Evolutionary conservation across 2,329 filamentous ascomycete species (phyloP).

Genomic region (Graphiopsis chlorocephala): DNA sequence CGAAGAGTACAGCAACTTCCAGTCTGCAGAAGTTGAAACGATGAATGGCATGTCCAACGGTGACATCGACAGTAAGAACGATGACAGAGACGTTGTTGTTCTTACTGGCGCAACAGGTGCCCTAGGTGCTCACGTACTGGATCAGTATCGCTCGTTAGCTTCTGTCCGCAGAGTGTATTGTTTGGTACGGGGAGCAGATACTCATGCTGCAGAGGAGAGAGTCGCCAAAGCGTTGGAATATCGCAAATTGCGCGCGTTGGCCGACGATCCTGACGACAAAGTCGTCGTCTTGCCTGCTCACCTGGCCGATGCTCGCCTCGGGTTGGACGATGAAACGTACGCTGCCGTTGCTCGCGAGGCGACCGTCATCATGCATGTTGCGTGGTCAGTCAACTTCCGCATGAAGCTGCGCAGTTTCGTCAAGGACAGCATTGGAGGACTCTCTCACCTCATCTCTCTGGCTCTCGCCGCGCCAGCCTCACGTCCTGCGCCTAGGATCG

Average conservation of each 20-base stretch:
- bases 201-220: slow-evolving; percentile 43
- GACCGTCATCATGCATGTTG: slow-evolving; percentile 59
- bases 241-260: slow-evolving; percentile 31
- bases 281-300: slow-evolving; percentile 49
- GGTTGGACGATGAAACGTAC: slow-evolving; percentile 45
- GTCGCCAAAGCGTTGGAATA: slow-evolving; percentile 46
- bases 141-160: slow-evolving; percentile 40
- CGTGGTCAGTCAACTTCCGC: slow-evolving; percentile 65
- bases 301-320: slow-evolving; percentile 49
- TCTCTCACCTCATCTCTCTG: slow-evolving; percentile 50
- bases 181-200: slow-evolving; percentile 51
- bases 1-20: slow-evolving; percentile 47
- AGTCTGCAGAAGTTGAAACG: background rate
- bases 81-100: slow-evolving; percentile 31
- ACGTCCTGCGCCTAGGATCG: slow-evolving; percentile 37
- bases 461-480: slow-evolving; percentile 33
- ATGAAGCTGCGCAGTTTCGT: slow-evolving; percentile 56
- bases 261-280: slow-evolving; percentile 32
- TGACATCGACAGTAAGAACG: background rate
- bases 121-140: slow-evolving; percentile 52
- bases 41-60: background rate
- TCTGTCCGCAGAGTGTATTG: slow-evolving; percentile 52
- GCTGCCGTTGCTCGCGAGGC: slow-evolving; percentile 41
- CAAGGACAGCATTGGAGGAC: slow-evolving; percentile 50
- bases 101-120: slow-evolving; percentile 53